These are phyloP conservation scores for Xylaria sp. DNA, from an alignment of 2,329 filamentous ascomycete genomes.

Conservation along the genomic window DNA sequence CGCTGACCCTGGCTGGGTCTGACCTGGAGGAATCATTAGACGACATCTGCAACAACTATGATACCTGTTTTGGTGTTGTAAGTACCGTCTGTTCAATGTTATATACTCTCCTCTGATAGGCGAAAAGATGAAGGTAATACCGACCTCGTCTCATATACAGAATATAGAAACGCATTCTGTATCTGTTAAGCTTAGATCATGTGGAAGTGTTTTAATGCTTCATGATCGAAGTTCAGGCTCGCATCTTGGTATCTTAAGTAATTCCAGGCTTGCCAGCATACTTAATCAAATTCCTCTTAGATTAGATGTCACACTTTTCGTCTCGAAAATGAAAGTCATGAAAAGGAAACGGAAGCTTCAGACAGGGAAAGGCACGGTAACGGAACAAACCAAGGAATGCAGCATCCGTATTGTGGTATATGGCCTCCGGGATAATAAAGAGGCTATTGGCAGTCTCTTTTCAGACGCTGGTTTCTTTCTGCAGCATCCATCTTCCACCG, in stretches of 20 bases:
- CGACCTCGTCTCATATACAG: not conserved
- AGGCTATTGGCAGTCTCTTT: not conserved
- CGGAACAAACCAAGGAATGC: not conserved
- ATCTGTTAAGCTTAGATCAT: not conserved
- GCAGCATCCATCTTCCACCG: slow-evolving; percentile 17
- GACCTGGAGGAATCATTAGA: too few species aligned
- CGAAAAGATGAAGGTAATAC: not conserved
- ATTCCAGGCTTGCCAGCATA: not conserved
- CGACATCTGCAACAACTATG: too few species aligned
- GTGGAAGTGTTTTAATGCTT: not conserved
- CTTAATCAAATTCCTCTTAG: not conserved
- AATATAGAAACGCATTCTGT: not conserved
- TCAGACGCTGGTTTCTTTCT: slow-evolving; percentile 6
- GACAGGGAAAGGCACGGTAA: not conserved
- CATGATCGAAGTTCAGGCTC: too few species aligned
- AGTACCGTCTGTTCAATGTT: too few species aligned
- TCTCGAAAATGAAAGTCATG: not conserved
- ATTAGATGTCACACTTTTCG: not conserved
- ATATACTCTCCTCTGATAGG: too few species aligned
- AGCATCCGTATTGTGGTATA: slow-evolving; percentile 2
- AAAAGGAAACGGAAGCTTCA: not conserved
- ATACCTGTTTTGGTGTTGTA: too few species aligned
- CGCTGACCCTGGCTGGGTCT: too few species aligned
- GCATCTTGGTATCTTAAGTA: not conserved
- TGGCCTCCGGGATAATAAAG: not conserved